Evolutionary conservation across 176 grass and related monocot species (phyloP).

Genomic region (Triticum turgidum): DNA sequence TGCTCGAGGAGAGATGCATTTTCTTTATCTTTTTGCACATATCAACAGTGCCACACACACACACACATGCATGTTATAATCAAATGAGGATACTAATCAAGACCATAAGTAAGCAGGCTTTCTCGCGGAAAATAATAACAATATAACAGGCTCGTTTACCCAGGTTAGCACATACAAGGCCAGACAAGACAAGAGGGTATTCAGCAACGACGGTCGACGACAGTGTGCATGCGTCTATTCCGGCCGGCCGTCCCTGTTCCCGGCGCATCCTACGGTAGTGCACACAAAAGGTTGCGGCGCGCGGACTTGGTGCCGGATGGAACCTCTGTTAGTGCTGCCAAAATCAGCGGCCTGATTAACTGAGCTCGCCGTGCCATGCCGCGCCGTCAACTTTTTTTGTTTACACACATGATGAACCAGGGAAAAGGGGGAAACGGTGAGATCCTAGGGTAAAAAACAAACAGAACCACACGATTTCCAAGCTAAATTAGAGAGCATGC

Average conservation of each 20-base stretch:
- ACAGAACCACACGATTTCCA: not conserved
- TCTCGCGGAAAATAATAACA: too few species aligned
- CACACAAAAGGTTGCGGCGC: not conserved
- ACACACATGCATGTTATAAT: too few species aligned
- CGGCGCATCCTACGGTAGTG: constrained; percentile 5
- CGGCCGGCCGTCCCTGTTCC: not conserved
- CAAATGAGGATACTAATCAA: not conserved
- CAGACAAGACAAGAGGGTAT: constrained; percentile 10
- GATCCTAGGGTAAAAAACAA: not conserved
- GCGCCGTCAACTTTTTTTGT: too few species aligned
- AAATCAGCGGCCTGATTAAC: constrained; percentile 10
- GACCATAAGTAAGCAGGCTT: not conserved
- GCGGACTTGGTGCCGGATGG: not conserved
- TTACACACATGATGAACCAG: too few species aligned
- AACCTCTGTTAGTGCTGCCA: not conserved
- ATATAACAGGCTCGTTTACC: not conserved
- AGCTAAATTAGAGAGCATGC: not conserved
- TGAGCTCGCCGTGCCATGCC: not conserved
- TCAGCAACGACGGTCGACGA: not conserved
- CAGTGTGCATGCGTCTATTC: not conserved
- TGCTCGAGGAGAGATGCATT: too few species aligned
- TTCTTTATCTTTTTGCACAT: too few species aligned
- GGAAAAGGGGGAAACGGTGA: too few species aligned
- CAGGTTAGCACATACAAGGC: not conserved
- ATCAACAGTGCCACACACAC: too few species aligned